Evolutionary conservation across 345 rosid species (phyloP).

Genomic region (Sapria himalayana): DNA sequence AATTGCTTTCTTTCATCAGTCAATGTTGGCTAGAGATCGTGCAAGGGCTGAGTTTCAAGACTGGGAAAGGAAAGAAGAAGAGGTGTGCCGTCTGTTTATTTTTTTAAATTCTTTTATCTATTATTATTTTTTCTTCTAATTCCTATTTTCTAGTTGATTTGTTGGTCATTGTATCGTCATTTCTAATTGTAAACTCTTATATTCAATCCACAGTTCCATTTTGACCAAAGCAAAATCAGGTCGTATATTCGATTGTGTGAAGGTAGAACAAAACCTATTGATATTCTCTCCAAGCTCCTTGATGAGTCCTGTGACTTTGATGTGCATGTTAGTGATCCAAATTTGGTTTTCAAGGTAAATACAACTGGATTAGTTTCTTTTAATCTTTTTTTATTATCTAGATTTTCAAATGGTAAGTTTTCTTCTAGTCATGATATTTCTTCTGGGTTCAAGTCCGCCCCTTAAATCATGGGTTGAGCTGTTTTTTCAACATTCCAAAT

Average conservation of each 20-base stretch:
- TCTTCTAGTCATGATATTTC: too few relatives aligned
- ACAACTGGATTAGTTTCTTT: background rate
- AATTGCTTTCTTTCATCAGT: slow-evolving; percentile 22
- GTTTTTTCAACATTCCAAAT: too few relatives aligned
- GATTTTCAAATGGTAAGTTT: too few relatives aligned
- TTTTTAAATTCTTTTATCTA: background rate
- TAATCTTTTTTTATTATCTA: too few relatives aligned
- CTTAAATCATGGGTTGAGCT: too few relatives aligned
- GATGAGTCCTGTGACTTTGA: slow-evolving; percentile 69
- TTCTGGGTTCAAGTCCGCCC: too few relatives aligned
- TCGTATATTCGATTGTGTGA: slow-evolving; percentile 71
- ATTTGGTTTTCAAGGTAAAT: slow-evolving; percentile 73
- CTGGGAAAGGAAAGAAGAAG: slow-evolving; percentile 97
- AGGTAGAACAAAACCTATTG: slow-evolving; percentile 81
- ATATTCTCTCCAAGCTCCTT: slow-evolving; percentile 61
- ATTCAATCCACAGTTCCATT: slow-evolving; percentile 56
- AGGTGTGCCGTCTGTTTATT: too few relatives aligned
- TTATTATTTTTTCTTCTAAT: background rate
- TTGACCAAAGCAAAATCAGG: slow-evolving; percentile 89
- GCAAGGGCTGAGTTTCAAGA: slow-evolving; percentile 94
- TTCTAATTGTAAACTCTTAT: slow-evolving; percentile 6
- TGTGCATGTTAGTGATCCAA: slow-evolving; percentile 66
- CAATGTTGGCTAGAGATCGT: slow-evolving; percentile 80
- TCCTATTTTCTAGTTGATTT: too few relatives aligned
- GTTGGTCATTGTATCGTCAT: background rate